Evolutionary conservation across 2,329 filamentous ascomycete genomes (phyloP).

Genomic region (Cadophora sp.): DNA sequence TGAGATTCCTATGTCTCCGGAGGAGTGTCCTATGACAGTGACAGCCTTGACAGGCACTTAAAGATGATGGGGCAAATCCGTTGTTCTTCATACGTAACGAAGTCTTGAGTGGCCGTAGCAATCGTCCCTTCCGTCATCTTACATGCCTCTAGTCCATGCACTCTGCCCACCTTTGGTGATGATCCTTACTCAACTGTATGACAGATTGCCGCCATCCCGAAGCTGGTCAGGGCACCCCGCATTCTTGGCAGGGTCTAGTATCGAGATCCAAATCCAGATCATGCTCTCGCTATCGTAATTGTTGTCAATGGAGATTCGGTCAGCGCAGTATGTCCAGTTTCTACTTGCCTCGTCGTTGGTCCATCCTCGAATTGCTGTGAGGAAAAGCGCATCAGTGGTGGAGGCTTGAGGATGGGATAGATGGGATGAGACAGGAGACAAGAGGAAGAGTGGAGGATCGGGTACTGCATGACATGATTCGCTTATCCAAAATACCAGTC

Average conservation of each 20-base stretch:
- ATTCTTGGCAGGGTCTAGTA: slow-evolving; percentile 5
- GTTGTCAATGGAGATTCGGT: too few relatives aligned
- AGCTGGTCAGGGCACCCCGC: background rate
- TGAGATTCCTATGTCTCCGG: background rate
- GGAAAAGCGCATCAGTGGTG: too few relatives aligned
- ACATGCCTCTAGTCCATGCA: background rate
- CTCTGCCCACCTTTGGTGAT: slow-evolving; percentile 1
- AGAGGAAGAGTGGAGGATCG: too few relatives aligned
- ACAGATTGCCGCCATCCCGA: background rate
- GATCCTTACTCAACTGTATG: background rate
- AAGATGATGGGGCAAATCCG: background rate
- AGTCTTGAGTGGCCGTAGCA: background rate
- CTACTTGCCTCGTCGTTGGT: too few relatives aligned
- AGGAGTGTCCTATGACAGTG: background rate
- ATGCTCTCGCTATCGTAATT: too few relatives aligned
- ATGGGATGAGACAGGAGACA: too few relatives aligned
- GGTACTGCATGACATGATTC: too few relatives aligned
- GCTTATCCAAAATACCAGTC: too few relatives aligned
- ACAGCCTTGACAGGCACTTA: background rate
- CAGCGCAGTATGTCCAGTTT: too few relatives aligned
- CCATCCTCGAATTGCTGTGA: too few relatives aligned
- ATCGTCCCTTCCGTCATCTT: slow-evolving; percentile 6
- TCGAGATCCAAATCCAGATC: background rate
- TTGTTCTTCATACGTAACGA: slow-evolving; percentile 2
- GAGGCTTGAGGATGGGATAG: too few relatives aligned